Base-by-base conservation (phyloP, 2,329 filamentous ascomycete genomes). In the Phialophora verrucosa region DNA sequence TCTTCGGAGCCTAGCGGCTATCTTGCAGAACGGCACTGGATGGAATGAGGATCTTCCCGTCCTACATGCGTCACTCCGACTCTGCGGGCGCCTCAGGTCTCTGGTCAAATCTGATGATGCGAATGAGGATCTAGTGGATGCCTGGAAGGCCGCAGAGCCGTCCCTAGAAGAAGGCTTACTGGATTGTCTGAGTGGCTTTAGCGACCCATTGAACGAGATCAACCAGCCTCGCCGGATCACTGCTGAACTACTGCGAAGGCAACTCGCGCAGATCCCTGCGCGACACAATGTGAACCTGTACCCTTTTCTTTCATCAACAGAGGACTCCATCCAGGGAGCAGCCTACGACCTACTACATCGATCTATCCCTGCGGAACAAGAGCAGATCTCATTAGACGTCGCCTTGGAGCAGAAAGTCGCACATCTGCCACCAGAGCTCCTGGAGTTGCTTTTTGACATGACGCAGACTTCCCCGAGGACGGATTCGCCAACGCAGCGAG, bases 101-200 rank as follows among this genome's bases (percentile, higher is more conserved):
- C 78, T 94, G 0, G 78, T 80, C 0, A 74, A 74, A 23, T 74
- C 74, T 8, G 83, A 87, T 20, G 70, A 71, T 27, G 57, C 49
- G 32, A 97, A 97, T 69, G 94, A 98, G 69, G 94, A 98, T 75
- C 83, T 97, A 0, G 80, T 88, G 14, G 93, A 97, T 73, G 87
- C 88, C 0, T 85, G 94, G 74, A 84, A 85, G 60, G 85, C 88
- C 12, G 83, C 85, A 10, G 81, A 85, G n/a, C 77, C 83, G 20
- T 76, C 78, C 0, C 84, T 90, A 44, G 85, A 86, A 1, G 76
- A 80, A 3, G 86, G 84, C 0, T 75, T 95, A 2, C 32, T 71
- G 35, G 57, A 64, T 25, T 69, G 67, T 64, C 78, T 93, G 17
- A 80, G 83, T 8, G 80, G 93, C 0, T 84, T 96, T 23, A 87